Percentiles rank a stretch among this genome's conserved stretches.
phyloP scores from a whole-genome alignment of 169 alveolate genomes.

The Plasmodium inui region DNA sequence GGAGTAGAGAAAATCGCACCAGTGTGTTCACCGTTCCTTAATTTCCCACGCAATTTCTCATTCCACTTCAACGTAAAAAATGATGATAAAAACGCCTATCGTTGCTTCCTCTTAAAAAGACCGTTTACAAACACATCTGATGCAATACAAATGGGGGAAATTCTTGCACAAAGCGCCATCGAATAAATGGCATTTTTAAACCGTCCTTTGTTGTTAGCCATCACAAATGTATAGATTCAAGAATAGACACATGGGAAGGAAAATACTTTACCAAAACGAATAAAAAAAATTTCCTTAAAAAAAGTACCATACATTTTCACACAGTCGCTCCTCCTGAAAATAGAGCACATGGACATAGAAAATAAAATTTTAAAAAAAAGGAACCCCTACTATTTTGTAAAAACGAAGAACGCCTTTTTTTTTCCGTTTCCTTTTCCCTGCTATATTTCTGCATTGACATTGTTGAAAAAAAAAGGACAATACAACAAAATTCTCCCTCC shows the following conservation, averaged over 20 bases:
- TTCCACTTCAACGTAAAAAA: background rate
- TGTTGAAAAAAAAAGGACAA: background rate
- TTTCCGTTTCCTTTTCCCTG: background rate
- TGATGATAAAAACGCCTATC: background rate
- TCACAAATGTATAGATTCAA: background rate
- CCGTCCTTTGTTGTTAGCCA: background rate
- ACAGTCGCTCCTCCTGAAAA: background rate
- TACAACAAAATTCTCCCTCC: background rate
- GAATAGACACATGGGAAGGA: background rate
- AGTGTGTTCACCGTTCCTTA: background rate
- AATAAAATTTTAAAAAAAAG: background rate
- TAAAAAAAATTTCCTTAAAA: background rate
- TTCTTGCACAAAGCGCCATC: background rate
- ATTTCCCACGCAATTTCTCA: background rate
- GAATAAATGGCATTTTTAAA: background rate
- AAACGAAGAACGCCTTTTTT: background rate
- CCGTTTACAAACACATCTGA: background rate
- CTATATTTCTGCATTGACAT: background rate
- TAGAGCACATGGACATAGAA: background rate
- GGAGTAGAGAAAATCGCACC: background rate
- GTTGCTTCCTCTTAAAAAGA: background rate
- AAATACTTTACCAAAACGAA: background rate
- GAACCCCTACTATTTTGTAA: background rate
- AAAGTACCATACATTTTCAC: background rate
- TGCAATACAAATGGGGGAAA: background rate